Conservation (phyloP, 2,329 filamentous ascomycete species). For the Paecilomyces variotii region DNA sequence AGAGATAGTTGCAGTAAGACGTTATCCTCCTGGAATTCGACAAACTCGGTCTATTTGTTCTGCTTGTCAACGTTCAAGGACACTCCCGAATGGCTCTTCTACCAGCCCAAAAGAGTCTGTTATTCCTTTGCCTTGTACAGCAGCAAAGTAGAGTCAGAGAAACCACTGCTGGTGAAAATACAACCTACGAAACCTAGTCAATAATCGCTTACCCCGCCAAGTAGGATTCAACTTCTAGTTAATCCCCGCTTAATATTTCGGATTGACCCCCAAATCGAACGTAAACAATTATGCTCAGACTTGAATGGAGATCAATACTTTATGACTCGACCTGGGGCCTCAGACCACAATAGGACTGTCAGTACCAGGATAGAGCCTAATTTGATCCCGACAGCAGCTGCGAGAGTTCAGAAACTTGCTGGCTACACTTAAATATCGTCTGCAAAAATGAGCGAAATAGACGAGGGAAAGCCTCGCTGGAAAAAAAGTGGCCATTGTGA, state of each 20-base stretch:
- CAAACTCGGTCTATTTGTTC: slow-evolving; percentile 5
- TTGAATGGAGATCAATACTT: not conserved
- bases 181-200: no score
- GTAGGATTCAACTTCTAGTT: not conserved
- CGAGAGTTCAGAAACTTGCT: not conserved
- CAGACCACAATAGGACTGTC: not conserved
- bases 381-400: not conserved
- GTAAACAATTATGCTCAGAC: not conserved
- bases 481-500: slow-evolving; percentile 40
- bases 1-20: slow-evolving; percentile 7
- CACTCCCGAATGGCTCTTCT: slow-evolving; percentile 24
- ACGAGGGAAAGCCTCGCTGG: slow-evolving; percentile 3
- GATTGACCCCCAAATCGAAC: not conserved
- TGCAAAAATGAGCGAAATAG: not conserved
- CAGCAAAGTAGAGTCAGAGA: no score
- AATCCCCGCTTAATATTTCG: not conserved
- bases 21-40: slow-evolving; percentile 4
- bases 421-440: not conserved
- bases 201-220: not conserved
- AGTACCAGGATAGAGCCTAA: not conserved
- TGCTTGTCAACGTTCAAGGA: slow-evolving; percentile 6
- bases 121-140: no score
- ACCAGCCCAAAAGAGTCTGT: slow-evolving; percentile 23
- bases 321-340: not conserved
- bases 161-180: no score